phyloP scores from a whole-genome alignment of 495 filamentous ascomycete genomes.

The Rhypophila decipiens region DNA sequence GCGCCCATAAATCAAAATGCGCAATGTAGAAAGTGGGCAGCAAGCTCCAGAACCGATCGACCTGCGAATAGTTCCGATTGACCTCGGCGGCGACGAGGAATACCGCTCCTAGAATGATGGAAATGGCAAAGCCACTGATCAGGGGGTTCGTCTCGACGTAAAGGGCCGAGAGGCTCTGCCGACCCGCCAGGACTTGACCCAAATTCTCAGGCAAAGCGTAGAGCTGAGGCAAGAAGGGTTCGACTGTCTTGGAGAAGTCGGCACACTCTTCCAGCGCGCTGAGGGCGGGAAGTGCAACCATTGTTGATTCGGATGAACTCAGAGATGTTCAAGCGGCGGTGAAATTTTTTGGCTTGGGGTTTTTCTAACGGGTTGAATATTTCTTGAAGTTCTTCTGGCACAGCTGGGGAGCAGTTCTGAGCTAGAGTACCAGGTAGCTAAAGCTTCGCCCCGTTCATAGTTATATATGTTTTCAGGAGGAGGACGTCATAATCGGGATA shows the following conservation, averaged over 20 bases:
- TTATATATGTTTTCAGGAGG: too few species aligned
- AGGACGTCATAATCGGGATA: too few species aligned
- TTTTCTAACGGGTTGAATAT: neutral
- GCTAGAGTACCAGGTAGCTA: too few species aligned
- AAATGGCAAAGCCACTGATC: conserved; percentile 66
- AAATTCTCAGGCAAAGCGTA: conserved; percentile 61
- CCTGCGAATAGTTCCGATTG: conserved; percentile 89
- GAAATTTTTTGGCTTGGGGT: neutral
- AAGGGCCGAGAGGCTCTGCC: conserved; percentile 49
- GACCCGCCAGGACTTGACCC: conserved; percentile 47
- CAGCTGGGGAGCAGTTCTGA: too few species aligned
- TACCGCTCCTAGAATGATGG: conserved; percentile 57
- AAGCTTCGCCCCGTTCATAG: too few species aligned
- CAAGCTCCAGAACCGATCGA: conserved; percentile 88
- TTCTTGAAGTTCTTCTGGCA: too few species aligned
- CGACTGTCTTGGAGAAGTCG: conserved; percentile 64
- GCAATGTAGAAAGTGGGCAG: conserved; percentile 80
- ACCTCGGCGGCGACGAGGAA: conserved; percentile 72
- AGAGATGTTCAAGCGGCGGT: neutral
- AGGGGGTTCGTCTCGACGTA: conserved; percentile 88
- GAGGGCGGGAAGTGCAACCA: conserved; percentile 68
- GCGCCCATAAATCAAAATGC: conserved; percentile 80
- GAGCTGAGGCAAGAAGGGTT: conserved; percentile 73
- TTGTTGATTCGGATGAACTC: too few species aligned
- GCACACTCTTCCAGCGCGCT: conserved; percentile 63